A percentile compares a stretch with the other conserved stretches of the same genome.
phyloP scores from a whole-genome alignment of 2,329 filamentous ascomycete genomes.

The Aspergillus glaucus region DNA sequence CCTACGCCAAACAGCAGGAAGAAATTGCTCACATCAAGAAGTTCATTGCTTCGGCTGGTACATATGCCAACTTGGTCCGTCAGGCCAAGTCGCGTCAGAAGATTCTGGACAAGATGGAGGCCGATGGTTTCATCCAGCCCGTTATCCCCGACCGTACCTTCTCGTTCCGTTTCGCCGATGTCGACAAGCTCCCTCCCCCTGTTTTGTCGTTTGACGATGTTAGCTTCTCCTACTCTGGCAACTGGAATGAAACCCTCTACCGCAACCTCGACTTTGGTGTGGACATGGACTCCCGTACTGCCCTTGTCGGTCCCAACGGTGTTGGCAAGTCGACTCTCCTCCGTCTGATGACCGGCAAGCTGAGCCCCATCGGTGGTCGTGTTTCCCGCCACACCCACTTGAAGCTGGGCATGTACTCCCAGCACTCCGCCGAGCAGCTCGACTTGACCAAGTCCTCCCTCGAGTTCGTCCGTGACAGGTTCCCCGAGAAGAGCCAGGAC shows the following conservation, averaged over 20 bases:
- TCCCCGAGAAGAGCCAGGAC: slow-evolving; percentile 80
- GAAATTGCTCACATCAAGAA: slow-evolving; percentile 99
- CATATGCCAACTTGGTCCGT: slow-evolving; percentile 96
- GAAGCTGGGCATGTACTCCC: slow-evolving; percentile 96
- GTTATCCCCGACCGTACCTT: slow-evolving; percentile 81
- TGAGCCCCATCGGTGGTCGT: slow-evolving; percentile 72
- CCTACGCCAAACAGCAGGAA: slow-evolving; percentile 97
- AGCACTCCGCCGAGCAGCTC: slow-evolving; percentile 97
- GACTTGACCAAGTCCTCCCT: slow-evolving; percentile 96
- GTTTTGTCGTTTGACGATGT: slow-evolving; percentile 95
- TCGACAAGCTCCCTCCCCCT: slow-evolving; percentile 97
- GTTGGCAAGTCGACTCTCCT: slow-evolving; percentile 97
- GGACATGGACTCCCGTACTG: slow-evolving; percentile 98
- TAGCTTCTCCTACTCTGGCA: slow-evolving; percentile 94
- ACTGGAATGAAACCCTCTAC: slow-evolving; percentile 85
- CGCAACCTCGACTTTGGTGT: slow-evolving; percentile 96
- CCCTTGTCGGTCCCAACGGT: slow-evolving; percentile 96
- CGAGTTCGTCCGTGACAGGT: slow-evolving; percentile 97
- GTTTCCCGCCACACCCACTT: slow-evolving; percentile 94
- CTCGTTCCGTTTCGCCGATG: slow-evolving; percentile 96
- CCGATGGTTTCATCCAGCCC: slow-evolving; percentile 94
- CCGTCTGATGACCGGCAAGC: slow-evolving; percentile 91
- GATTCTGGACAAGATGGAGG: slow-evolving; percentile 99
- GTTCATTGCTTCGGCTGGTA: slow-evolving; percentile 99
- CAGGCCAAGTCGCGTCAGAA: slow-evolving; percentile 99